Percentiles rank a stretch among this genome's conserved stretches.
phyloP scores from a whole-genome alignment of 805 yeast species.

The Spathaspora arborariae region DNA sequence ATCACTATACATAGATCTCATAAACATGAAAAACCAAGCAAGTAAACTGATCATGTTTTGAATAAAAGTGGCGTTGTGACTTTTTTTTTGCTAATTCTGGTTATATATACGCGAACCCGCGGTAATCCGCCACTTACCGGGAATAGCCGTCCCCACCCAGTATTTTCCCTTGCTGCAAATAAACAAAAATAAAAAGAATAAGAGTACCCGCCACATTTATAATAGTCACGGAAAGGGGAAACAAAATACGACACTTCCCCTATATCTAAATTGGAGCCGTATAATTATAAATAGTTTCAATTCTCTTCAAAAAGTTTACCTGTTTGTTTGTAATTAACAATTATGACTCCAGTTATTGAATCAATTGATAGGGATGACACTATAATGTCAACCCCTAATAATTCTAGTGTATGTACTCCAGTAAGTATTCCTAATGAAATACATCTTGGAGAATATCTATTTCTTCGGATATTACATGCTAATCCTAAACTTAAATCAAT shows the following conservation, averaged over 20 bases:
- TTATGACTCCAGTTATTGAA: constrained; percentile 2
- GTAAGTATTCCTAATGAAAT: constrained; percentile 16
- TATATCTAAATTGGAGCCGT: constrained; percentile 3
- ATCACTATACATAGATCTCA: too few species aligned
- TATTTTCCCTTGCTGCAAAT: too few species aligned
- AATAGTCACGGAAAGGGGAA: not conserved
- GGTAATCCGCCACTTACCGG: too few species aligned
- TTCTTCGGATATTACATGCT: constrained; percentile 50
- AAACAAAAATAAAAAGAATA: too few species aligned
- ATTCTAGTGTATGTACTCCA: not conserved
- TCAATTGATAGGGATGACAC: not conserved
- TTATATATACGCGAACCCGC: too few species aligned
- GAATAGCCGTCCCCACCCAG: too few species aligned
- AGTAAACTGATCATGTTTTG: too few species aligned
- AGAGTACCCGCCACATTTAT: not conserved
- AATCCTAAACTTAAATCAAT: constrained; percentile 50
- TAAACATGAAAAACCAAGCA: too few species aligned
- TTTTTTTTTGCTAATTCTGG: too few species aligned
- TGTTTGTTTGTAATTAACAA: not conserved
- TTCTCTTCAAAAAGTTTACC: not conserved
- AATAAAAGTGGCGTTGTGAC: too few species aligned
- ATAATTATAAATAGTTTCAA: not conserved
- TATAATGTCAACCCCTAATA: not conserved
- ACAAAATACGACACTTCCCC: not conserved
- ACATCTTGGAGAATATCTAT: constrained; percentile 65